Conservation (phyloP, 129 eudicot genomes). For the Flaveria robusta region DNA sequence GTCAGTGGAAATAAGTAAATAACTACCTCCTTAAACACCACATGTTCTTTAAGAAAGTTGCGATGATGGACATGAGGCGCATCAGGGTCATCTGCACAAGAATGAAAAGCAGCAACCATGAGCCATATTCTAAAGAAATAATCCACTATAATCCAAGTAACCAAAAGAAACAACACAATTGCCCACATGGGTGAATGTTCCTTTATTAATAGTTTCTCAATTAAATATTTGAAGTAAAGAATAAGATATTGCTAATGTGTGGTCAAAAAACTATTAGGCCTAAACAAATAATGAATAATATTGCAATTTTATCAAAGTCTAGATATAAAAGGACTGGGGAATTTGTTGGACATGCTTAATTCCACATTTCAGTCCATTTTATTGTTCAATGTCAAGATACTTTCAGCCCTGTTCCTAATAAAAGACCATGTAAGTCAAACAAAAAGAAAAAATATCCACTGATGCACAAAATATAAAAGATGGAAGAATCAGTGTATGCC, state of each 20-base stretch:
- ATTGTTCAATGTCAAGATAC: background rate
- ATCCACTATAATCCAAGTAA: slow-evolving; percentile 2
- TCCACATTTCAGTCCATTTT: background rate
- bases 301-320: too few species aligned
- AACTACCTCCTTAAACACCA: slow-evolving; percentile 86
- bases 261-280: background rate
- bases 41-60: slow-evolving; percentile 75
- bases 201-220: background rate
- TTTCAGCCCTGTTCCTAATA: background rate
- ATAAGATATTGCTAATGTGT: background rate
- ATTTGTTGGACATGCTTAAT: background rate
- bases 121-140: slow-evolving; percentile 17
- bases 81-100: slow-evolving; percentile 76
- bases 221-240: background rate
- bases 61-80: slow-evolving; percentile 73
- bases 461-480: background rate
- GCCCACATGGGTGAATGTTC: background rate
- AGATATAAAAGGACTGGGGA: too few species aligned
- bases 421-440: background rate
- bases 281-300: background rate
- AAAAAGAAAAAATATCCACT: background rate
- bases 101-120: slow-evolving; percentile 25
- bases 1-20: slow-evolving; percentile 2
- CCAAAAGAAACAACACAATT: slow-evolving; percentile 4
- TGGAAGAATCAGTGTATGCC: background rate